Percentiles rank a stretch among this genome's conserved stretches.
These are phyloP conservation scores for Sclerotinia trifoliorum DNA, from an alignment of 2,329 filamentous ascomycete genomes.

Conservation along the genomic window DNA sequence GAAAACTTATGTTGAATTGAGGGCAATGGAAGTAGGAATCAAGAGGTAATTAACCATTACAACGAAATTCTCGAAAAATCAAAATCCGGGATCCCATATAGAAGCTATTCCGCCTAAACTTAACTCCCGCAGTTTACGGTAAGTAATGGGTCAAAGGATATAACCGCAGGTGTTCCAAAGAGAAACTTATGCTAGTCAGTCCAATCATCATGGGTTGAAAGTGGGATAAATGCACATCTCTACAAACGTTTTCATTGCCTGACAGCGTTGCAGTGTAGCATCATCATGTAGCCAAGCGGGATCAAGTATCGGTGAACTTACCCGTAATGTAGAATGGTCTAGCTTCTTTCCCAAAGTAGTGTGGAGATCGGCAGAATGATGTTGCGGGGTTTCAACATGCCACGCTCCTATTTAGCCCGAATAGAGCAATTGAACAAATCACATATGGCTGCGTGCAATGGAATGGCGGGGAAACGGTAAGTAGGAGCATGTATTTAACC, in stretches of 20 bases:
- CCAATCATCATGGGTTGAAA: neutral
- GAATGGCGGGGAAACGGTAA: neutral
- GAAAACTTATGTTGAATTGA: neutral
- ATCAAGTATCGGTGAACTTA: conserved; percentile 2
- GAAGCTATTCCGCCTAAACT: neutral
- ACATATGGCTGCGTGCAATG: neutral
- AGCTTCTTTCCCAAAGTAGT: conserved; percentile 9
- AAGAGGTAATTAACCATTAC: conserved; percentile 1
- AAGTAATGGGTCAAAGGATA: conserved; percentile 1
- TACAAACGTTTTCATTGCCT: neutral
- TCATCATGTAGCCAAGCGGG: neutral
- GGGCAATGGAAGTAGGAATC: neutral
- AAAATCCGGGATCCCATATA: conserved; percentile 6
- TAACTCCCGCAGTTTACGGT: neutral
- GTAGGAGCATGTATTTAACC: neutral
- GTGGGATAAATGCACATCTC: neutral
- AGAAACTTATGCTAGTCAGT: neutral
- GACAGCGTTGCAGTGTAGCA: neutral
- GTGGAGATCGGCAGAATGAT: conserved; percentile 33
- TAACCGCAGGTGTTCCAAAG: neutral
- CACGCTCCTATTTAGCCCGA: conserved; percentile 33
- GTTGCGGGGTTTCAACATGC: conserved; percentile 32
- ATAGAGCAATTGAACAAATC: conserved; percentile 15
- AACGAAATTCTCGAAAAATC: neutral
- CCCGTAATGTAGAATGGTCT: neutral